A percentile compares a stretch with the other conserved stretches of the same genome.
phyloP scores from a whole-genome alignment of 1,284 basidiomycete genomes.

The Ustilago curta region DNA sequence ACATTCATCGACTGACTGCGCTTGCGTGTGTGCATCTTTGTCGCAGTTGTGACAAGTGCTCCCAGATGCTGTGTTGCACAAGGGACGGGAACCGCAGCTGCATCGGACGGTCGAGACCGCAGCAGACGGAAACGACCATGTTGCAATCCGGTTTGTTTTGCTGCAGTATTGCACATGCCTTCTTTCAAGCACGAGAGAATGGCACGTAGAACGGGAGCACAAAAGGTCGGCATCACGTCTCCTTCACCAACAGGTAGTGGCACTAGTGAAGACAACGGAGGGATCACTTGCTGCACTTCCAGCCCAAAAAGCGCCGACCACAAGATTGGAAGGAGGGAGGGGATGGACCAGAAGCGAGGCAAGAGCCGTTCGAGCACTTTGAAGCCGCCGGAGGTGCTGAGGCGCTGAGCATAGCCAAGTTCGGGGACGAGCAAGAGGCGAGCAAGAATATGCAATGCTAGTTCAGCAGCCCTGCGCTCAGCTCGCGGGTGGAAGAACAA shows the following conservation, averaged over 20 bases:
- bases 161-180: constrained; percentile 32
- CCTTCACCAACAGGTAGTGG: constrained; percentile 69
- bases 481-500: constrained; percentile 61
- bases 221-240: constrained; percentile 74
- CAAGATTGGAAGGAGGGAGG: constrained; percentile 75
- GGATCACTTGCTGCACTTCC: constrained; percentile 71
- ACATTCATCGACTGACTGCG: constrained; percentile 57
- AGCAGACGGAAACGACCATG: constrained; percentile 9
- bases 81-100: not conserved
- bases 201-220: constrained; percentile 53
- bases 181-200: constrained; percentile 55
- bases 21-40: constrained; percentile 35
- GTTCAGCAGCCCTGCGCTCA: constrained; percentile 34
- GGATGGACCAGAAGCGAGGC: constrained; percentile 77
- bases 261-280: constrained; percentile 76
- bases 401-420: constrained; percentile 71
- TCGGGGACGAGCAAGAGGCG: constrained; percentile 34
- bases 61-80: not conserved
- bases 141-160: constrained; percentile 5
- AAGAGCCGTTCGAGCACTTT: constrained; percentile 80
- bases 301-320: constrained; percentile 75
- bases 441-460: constrained; percentile 48
- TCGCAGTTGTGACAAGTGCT: not conserved
- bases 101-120: constrained; percentile 29
- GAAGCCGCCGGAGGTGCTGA: constrained; percentile 78